Conservation (phyloP, 2,329 filamentous ascomycete species). For the Pyrenochaeta sp. region DNA sequence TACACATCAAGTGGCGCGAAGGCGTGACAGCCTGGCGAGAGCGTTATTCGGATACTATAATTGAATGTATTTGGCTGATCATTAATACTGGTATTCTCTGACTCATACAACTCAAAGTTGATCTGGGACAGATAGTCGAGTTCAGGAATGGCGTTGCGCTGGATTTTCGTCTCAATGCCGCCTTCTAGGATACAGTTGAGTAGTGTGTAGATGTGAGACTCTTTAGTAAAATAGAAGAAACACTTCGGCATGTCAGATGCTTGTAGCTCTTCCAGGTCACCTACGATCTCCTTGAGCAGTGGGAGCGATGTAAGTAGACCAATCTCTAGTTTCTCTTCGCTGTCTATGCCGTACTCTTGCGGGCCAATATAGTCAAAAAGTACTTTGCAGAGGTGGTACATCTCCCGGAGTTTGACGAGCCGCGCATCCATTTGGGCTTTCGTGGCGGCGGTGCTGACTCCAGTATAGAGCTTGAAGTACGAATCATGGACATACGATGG, state of each 20-base stretch:
- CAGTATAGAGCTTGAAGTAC: conserved; percentile 91
- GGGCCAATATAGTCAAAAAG: conserved; percentile 98
- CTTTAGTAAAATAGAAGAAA: conserved; percentile 99
- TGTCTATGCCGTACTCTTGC: conserved; percentile 96
- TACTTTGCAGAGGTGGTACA: conserved; percentile 93
- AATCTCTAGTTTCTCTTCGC: conserved; percentile 98
- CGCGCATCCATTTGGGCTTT: conserved; percentile 84
- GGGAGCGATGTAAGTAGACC: conserved; percentile 92
- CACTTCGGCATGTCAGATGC: conserved; percentile 92
- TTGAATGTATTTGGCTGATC: conserved; percentile 78
- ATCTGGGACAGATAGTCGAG: conserved; percentile 98
- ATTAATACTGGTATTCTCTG: conserved; percentile 71
- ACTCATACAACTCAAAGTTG: conserved; percentile 97
- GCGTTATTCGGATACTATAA: conserved; percentile 95
- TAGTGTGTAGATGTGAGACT: conserved; percentile 97
- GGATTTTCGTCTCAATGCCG: conserved; percentile 96
- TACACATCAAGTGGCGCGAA: conserved; percentile 92
- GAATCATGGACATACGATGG: conserved; percentile 59
- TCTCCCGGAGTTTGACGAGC: conserved; percentile 86
- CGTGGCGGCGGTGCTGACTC: conserved; percentile 64
- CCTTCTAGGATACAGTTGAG: conserved; percentile 98
- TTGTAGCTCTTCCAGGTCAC: conserved; percentile 96
- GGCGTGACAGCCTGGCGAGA: conserved; percentile 94
- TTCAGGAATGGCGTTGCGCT: conserved; percentile 92
- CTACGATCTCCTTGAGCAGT: conserved; percentile 93